phyloP scores from a whole-genome alignment of 139 green algal species.

The Tetradesmus lagerheimii region DNA sequence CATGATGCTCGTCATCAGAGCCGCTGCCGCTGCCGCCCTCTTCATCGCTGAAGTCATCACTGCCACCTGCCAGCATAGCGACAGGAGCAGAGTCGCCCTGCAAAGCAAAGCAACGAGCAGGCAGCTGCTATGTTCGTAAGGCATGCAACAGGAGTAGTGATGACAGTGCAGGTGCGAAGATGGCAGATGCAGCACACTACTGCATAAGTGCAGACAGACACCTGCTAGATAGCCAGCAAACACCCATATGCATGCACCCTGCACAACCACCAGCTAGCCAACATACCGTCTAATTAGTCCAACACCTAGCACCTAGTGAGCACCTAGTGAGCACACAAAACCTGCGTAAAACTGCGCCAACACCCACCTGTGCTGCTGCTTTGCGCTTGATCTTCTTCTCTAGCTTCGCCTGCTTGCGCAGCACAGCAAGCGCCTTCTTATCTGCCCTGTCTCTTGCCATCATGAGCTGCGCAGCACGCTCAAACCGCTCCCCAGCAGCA shows the following conservation, averaged over 20 bases:
- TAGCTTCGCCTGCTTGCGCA: conserved; percentile 57
- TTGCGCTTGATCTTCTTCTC: conserved; percentile 57
- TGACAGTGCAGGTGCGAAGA: too few species aligned
- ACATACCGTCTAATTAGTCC: too few species aligned
- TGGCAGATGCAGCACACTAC: not conserved
- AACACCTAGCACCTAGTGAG: too few species aligned
- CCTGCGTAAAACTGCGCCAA: not conserved
- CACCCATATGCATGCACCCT: too few species aligned
- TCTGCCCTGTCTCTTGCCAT: conserved; percentile 52
- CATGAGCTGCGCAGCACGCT: conserved; percentile 62
- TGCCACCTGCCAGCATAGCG: conserved; percentile 9
- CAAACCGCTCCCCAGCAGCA: conserved; percentile 75
- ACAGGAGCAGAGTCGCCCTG: conserved; percentile 7
- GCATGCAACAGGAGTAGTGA: too few species aligned
- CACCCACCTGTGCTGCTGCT: conserved; percentile 29
- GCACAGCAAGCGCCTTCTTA: conserved; percentile 52
- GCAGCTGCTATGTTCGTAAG: not conserved
- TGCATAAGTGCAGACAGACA: too few species aligned
- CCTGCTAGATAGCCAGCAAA: too few species aligned
- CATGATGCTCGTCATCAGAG: conserved; percentile 7
- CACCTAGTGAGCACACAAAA: too few species aligned
- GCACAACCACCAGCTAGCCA: not conserved
- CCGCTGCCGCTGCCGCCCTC: not conserved
- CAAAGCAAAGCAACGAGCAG: not conserved
- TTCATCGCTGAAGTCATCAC: not conserved